Base-by-base conservation (phyloP, 1,139 yeast genomes). In the Pichia norvegensis region DNA sequence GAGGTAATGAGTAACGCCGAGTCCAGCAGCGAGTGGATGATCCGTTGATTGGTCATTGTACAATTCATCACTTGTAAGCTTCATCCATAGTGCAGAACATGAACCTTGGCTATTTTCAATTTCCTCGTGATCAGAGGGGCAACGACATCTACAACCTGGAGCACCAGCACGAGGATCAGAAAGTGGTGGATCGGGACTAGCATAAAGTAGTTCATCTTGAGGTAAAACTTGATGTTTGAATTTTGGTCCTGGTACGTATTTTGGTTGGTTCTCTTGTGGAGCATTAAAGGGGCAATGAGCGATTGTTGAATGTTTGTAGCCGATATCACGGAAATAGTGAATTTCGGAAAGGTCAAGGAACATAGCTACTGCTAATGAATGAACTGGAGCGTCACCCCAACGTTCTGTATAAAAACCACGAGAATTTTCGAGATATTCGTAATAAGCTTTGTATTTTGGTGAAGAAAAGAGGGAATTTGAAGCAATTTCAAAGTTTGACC, bases 381-480 rank as follows among this genome's bases (percentile, higher is more conserved):
- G 97, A 2, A 88, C 79, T 0, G 96, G 95, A 0, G 96, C 96
- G 69, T 88, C 97, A 1, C 97, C 97, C 96, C 96, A 88, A 58
- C 96, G 67, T 61, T 88, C 96, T 45, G 74, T 73, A 72, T 79
- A 86, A 59, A 88, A 88, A 0, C 97, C 97, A 10, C 90, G 87
- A 13, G 80, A 70, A 13, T 63, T 46, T 47, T 88, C 96, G 45
- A 88, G 65, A 52, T 71, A 77, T 33, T 79, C 65, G 61, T 84
- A 85, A 59, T 81, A 87, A 21, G 71, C 70, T 47, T 77, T 70
- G 62, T 88, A 88, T 23, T 70, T 63, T 13, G 76, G 72, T 21
- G 85, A 77, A 33, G 74, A 71, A 70, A 87, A 88, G 17, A 87
- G 63, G 55, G 81, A 87, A 3, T 86, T 74, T 44, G 85, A 67